These are phyloP conservation scores for Sphaerosporella brunnea DNA, from an alignment of 495 filamentous ascomycete genomes.

Conservation along the genomic window DNA sequence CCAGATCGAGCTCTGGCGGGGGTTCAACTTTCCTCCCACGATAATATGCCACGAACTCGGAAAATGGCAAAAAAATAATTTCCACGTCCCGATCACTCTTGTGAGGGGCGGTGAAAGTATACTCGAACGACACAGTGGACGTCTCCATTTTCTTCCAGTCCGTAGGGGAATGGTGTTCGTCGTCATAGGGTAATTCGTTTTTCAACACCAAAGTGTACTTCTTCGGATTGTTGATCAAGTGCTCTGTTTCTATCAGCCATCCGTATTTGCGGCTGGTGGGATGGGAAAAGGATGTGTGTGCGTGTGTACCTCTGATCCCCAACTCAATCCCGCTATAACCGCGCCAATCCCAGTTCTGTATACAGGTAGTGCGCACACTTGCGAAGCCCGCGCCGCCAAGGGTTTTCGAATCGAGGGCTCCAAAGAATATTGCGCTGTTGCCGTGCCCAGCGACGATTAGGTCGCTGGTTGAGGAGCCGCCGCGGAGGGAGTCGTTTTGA, in stretches of 20 bases:
- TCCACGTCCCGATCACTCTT: neutral
- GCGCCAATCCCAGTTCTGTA: conserved; percentile 37
- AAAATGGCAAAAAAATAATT: conserved; percentile 31
- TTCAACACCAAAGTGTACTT: conserved; percentile 57
- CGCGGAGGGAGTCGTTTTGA: conserved; percentile 56
- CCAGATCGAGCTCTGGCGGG: conserved; percentile 37
- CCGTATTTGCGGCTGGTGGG: too few species aligned
- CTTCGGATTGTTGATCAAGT: conserved; percentile 32
- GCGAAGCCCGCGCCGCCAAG: conserved; percentile 74
- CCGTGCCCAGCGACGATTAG: conserved; percentile 12
- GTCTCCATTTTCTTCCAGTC: conserved; percentile 46
- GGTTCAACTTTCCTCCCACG: conserved; percentile 44
- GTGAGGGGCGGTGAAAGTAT: conserved; percentile 23
- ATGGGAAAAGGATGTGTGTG: too few species aligned
- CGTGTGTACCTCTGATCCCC: conserved; percentile 13
- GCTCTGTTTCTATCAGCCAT: conserved; percentile 14
- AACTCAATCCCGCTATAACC: conserved; percentile 39
- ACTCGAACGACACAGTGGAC: conserved; percentile 37
- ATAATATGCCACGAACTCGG: conserved; percentile 50
- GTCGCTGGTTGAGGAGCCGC: conserved; percentile 34
- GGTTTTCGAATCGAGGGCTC: conserved; percentile 51
- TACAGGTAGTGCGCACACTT: conserved; percentile 45
- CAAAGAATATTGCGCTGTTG: conserved; percentile 38
- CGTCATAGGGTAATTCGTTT: conserved; percentile 39
- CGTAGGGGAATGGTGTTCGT: too few species aligned